Conservation (phyloP, 2,329 filamentous ascomycete species). For the Juglanconis sp. region DNA sequence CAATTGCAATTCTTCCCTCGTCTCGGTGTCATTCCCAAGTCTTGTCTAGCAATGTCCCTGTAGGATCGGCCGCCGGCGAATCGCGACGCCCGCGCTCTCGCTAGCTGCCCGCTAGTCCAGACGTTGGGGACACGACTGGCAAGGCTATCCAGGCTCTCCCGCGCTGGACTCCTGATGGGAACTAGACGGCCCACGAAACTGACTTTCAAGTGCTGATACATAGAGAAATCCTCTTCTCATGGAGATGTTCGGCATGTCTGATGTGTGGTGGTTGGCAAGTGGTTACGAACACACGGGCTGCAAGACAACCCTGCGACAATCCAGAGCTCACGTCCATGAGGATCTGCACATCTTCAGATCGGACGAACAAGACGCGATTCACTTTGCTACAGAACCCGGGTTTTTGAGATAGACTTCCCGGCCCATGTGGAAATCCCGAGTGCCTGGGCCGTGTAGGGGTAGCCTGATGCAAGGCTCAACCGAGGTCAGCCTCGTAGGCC, state of each 20-base stretch:
- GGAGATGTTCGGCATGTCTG: neutral
- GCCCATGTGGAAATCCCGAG: neutral
- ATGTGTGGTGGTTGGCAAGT: neutral
- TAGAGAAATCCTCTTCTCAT: neutral
- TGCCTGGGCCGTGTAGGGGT: neutral
- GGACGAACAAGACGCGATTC: constrained; percentile 5
- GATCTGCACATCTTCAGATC: constrained; percentile 1
- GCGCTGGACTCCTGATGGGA: neutral
- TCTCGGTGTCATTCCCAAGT: neutral
- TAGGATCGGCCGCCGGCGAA: neutral
- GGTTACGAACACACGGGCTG: neutral
- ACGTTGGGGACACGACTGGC: neutral
- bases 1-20: constrained; percentile 4
- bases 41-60: constrained; percentile 1
- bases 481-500: neutral
- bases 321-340: neutral
- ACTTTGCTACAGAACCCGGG: neutral
- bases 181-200: too few relatives aligned
- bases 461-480: too few relatives aligned
- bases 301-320: neutral
- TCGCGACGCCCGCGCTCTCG: neutral
- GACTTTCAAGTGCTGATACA: too few relatives aligned
- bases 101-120: neutral
- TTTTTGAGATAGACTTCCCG: neutral
- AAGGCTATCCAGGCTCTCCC: neutral